phyloP scores from a whole-genome alignment of 2,329 filamentous ascomycete species.

The Seiridium cupressi region DNA sequence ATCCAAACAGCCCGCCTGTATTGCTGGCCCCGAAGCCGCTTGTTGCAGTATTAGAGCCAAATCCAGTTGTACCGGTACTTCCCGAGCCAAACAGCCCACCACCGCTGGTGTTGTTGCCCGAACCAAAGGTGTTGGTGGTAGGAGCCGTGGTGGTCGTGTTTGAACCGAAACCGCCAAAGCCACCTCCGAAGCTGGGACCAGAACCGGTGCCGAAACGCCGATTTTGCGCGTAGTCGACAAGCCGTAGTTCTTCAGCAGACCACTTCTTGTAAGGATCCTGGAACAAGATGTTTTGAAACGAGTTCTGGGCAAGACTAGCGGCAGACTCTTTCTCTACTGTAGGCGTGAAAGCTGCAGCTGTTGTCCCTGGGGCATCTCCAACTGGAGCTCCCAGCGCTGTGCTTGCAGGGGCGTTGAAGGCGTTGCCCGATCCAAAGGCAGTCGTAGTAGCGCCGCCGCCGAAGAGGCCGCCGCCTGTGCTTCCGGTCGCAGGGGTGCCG shows the following conservation, averaged over 20 bases:
- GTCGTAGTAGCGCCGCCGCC: conserved; percentile 32
- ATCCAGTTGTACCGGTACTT: conserved; percentile 20
- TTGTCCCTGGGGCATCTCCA: conserved; percentile 68
- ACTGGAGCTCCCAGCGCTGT: conserved; percentile 48
- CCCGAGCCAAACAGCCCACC: conserved; percentile 38
- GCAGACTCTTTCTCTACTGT: conserved; percentile 69
- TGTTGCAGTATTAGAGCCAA: conserved; percentile 20
- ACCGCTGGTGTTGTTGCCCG: conserved; percentile 34
- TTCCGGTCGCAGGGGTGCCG: conserved; percentile 41
- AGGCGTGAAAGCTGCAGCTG: conserved; percentile 64
- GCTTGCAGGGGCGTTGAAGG: conserved; percentile 43
- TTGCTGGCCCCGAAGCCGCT: conserved; percentile 7
- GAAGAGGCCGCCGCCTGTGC: conserved; percentile 41
- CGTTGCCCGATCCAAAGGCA: conserved; percentile 36
- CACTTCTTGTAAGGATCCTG: conserved; percentile 82
- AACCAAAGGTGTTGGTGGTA: conserved; percentile 23
- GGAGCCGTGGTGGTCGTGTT: conserved; percentile 14
- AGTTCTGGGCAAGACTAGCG: conserved; percentile 52
- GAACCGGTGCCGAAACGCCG: conserved; percentile 80
- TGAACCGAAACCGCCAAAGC: conserved; percentile 10
- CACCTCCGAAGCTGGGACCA: conserved; percentile 59
- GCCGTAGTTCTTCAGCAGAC: conserved; percentile 79
- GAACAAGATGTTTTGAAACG: conserved; percentile 79
- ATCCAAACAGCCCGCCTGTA: conserved; percentile 37
- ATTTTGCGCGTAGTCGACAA: conserved; percentile 87